Evolutionary conservation across 768 basidiomycete genomes (phyloP).

Genomic region (Termitomyces sp.): DNA sequence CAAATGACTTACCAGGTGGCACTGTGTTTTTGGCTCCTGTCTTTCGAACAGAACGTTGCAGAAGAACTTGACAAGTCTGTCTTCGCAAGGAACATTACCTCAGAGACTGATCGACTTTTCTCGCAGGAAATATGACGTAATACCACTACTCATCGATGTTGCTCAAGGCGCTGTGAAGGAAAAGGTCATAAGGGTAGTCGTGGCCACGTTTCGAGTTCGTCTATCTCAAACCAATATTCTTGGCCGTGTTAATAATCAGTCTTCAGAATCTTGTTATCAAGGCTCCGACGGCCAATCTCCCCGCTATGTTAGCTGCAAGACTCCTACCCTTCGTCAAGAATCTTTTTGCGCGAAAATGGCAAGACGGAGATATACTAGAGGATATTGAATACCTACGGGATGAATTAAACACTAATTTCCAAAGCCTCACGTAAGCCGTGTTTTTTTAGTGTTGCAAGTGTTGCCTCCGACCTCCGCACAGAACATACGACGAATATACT

Average conservation of each 20-base stretch:
- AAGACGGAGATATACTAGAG: slow-evolving; percentile 91
- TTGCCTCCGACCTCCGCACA: slow-evolving; percentile 22
- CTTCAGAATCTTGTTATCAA: slow-evolving; percentile 82
- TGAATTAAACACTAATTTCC: slow-evolving; percentile 79
- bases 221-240: not conserved
- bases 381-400: slow-evolving; percentile 86
- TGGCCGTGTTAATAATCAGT: not conserved
- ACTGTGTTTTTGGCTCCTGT: slow-evolving; percentile 90
- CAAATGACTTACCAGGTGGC: slow-evolving; percentile 96
- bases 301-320: slow-evolving; percentile 87
- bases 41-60: slow-evolving; percentile 84
- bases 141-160: slow-evolving; percentile 76
- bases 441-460: not conserved
- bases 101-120: not conserved
- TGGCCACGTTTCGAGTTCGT: slow-evolving; percentile 83
- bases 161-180: slow-evolving; percentile 92
- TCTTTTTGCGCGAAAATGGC: slow-evolving; percentile 80
- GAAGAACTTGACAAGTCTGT: slow-evolving; percentile 82
- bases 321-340: slow-evolving; percentile 85
- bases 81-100: not conserved
- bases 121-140: slow-evolving; percentile 79
- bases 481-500: slow-evolving; percentile 94
- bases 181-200: slow-evolving; percentile 90
- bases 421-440: slow-evolving; percentile 77
- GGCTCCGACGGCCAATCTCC: slow-evolving; percentile 83